Evolutionary conservation across 2,329 filamentous ascomycete species (phyloP), one percentile per base, ranked within the genome.

Genomic region (Pseudogymnoascus sp.): DNA sequence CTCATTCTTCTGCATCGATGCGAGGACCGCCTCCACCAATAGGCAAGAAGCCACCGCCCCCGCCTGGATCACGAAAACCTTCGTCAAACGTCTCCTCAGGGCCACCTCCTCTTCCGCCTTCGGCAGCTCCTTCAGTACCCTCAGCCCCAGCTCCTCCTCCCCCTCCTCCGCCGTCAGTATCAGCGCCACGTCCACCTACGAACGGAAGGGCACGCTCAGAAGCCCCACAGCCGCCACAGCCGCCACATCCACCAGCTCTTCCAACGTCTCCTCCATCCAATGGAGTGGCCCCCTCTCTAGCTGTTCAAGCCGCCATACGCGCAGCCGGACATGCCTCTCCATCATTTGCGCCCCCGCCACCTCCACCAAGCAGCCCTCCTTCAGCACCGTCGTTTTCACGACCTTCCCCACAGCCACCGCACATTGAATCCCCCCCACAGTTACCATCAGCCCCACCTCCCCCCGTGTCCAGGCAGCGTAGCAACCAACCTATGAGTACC

Each of bases 1-100:
- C 88, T 2, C 74, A 79, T 5, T 87, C 87, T 13, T 80, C 84
- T 18, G 77, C 79, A 36, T 77, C 81, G 67, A 77, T 80, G 61
- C 85, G 83, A 69, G 87, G 87, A 61, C 90, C 90, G 36, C 91
- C 91, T 31, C 89, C 89, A 10, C 88, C 87, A 5, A 81, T 90
- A 68, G 88, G 88, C 64, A 92, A 91, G 79, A 92, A 92, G 70
- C 84, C 83, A 36, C 85, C 86, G 27, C 83, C 85, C 42, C 80
- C 82, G 59, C 86, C 85, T 2, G 68, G 78, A 63, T 83, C 80
- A 61, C 78, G 85, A 66, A 86, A 87, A 69, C 82, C 83, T 10
- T 83, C 80, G 63, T 73, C 67, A 25, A 66, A 74, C 76, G 1
- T 77, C 29, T 13, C 73, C 74, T 76, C 80, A 18, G 77, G 79